These are phyloP conservation scores for Neoboletus brunneissimus DNA, from an alignment of 768 basidiomycete genomes.

Conservation along the genomic window DNA sequence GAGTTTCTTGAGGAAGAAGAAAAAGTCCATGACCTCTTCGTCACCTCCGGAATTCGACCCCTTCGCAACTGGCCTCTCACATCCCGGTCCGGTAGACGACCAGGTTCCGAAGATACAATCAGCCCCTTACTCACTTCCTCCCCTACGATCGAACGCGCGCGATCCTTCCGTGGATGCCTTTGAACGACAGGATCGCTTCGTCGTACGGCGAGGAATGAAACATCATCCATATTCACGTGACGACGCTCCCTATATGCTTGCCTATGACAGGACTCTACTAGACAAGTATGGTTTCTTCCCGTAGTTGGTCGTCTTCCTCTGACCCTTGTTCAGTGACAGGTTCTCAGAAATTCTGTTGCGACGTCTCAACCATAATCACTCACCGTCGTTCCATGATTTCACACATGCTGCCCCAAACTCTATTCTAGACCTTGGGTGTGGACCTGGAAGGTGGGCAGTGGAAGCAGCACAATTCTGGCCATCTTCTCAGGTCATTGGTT, in stretches of 20 bases:
- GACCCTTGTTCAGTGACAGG: constrained; percentile 48
- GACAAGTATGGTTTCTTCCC: constrained; percentile 49
- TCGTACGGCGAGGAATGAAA: constrained; percentile 38
- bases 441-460: constrained; percentile 64
- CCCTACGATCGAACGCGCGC: constrained; percentile 1
- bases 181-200: constrained; percentile 24
- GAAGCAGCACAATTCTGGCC: constrained; percentile 65
- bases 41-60: constrained; percentile 8
- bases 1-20: constrained; percentile 23
- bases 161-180: constrained; percentile 21
- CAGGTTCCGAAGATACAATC: not conserved
- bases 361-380: constrained; percentile 49
- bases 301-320: constrained; percentile 5
- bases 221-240: constrained; percentile 51
- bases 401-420: constrained; percentile 45
- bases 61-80: not conserved
- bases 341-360: constrained; percentile 52
- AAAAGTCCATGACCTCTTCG: constrained; percentile 13
- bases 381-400: constrained; percentile 61
- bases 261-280: constrained; percentile 54
- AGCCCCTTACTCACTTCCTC: not conserved
- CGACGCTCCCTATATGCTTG: constrained; percentile 62
- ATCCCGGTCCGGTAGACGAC: not conserved
- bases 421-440: constrained; percentile 77
- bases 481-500: constrained; percentile 54